Base-by-base conservation (phyloP, 331 rosid species). In the Pyrus hybrid region DNA sequence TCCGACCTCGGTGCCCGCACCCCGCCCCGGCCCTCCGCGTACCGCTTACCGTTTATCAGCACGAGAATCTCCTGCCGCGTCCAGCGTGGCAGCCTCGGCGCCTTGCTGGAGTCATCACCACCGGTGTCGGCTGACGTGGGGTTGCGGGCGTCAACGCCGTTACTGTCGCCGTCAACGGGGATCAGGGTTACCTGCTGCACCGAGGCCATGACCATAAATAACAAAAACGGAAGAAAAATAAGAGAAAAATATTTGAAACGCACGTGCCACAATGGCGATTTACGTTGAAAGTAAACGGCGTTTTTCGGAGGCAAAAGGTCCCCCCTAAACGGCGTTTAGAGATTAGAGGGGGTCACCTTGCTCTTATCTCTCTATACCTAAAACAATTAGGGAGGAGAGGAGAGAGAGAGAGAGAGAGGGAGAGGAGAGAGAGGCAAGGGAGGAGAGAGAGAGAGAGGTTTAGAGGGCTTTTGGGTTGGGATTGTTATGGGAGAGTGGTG, bases 31-130 rank as follows among this genome's bases (percentile, higher is more conserved):
- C 75, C 88, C 84, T 92, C 99, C 1, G 96, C 97, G 4, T 87
- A 96, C 17, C 86, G 67, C 80, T 95, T 95, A 1, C 99, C 99
- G 75, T 91, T 93, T 53, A 95, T 95, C n/a, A 95, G 84, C 0
- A 95, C 97, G 60, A 95, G 83, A 80, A 95, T 95, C 83, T 95
- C 99, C 80, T 95, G 96, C 49, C 97, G 79, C 8, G 99, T 92
- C 99, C 97, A 95, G 2, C 99, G 93, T 0, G 99, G 99, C 7
- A 95, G 86, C 65, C 99, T 77, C 68, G 93, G 92, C 63, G 91
- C 68, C 65, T 93, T 93, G 35, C 83, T 80, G 1, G 86, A 88
- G 53, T 92, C 97, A 0, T 90, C 92, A 0, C 87, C 92, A 0
- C 87, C 91, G 80, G 74, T 89, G 78, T 85, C 86, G 53, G 82